Evolutionary conservation across 345 rosid genomes (phyloP).

Genomic region (Eucalyptus rudis): DNA sequence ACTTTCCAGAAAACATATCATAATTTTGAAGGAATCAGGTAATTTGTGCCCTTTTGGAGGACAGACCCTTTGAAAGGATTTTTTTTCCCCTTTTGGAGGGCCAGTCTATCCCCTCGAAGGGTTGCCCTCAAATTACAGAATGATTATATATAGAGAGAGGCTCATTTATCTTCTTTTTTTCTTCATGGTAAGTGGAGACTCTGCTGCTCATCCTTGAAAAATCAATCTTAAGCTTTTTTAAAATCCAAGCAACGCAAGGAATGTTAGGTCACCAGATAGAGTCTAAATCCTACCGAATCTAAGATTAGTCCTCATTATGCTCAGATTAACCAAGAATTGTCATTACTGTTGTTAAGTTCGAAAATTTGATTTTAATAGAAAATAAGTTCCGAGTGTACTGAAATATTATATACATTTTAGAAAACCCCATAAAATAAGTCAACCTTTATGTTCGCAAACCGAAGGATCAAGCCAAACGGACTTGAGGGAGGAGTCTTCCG

Average conservation of each 20-base stretch:
- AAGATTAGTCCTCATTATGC: background rate
- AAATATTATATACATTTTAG: too few species aligned
- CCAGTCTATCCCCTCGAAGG: background rate
- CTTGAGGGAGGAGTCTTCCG: background rate
- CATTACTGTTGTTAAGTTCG: background rate
- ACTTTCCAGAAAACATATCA: fast-evolving
- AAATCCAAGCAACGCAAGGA: background rate
- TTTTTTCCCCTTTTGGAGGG: background rate
- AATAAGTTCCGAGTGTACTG: background rate
- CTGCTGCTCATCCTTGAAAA: background rate
- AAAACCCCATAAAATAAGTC: background rate
- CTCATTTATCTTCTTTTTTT: too few species aligned
- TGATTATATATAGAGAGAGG: background rate
- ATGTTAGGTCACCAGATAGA: background rate
- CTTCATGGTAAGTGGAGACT: background rate
- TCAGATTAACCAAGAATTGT: background rate
- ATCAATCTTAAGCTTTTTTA: background rate
- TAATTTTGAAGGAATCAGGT: fast-evolving
- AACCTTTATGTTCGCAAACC: background rate
- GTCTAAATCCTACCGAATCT: background rate
- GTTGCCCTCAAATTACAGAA: background rate
- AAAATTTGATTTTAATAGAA: background rate
- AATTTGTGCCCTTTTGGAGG: background rate
- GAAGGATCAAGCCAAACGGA: background rate
- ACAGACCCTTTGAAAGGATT: background rate